These are phyloP conservation scores for Fomes fomentarius DNA, from an alignment of 1,284 basidiomycete species.

Conservation along the genomic window DNA sequence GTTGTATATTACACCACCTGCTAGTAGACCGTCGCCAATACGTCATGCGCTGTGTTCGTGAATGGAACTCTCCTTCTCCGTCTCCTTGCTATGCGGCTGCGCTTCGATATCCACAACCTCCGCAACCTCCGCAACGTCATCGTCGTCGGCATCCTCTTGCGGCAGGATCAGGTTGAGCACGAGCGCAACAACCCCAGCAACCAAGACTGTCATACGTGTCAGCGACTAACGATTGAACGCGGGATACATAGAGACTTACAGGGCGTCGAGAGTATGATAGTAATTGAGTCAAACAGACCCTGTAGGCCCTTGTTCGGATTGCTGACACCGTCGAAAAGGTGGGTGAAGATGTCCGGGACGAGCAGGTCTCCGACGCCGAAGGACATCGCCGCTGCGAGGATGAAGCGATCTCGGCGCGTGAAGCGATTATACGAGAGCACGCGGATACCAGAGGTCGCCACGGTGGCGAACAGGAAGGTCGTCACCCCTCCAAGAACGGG, in stretches of 20 bases:
- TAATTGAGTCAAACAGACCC: constrained; percentile 79
- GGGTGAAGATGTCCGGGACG: constrained; percentile 61
- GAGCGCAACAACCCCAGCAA: constrained; percentile 67
- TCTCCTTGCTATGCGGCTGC: constrained; percentile 18
- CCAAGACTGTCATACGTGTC: constrained; percentile 49
- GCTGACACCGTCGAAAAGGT: constrained; percentile 69
- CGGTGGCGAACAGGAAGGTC: constrained; percentile 65
- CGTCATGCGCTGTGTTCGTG: neutral
- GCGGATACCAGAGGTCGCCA: constrained; percentile 62
- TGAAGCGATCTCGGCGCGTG: constrained; percentile 77
- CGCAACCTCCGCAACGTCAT: constrained; percentile 32
- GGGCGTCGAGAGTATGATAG: constrained; percentile 77
- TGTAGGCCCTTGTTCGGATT: constrained; percentile 60
- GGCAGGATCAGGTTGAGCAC: constrained; percentile 71
- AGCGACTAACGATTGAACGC: constrained; percentile 5
- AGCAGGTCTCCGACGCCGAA: constrained; percentile 77
- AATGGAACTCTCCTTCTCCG: constrained; percentile 10
- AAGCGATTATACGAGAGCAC: constrained; percentile 71
- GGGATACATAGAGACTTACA: constrained; percentile 62
- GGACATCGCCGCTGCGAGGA: constrained; percentile 71
- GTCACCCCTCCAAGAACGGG: constrained; percentile 85
- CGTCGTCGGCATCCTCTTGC: constrained; percentile 42
- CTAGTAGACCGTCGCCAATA: neutral
- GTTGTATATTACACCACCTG: neutral
- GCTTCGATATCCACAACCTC: constrained; percentile 35